These are phyloP conservation scores for Solanum hybrid DNA, from an alignment of 305 asterid genomes.

Conservation along the genomic window DNA sequence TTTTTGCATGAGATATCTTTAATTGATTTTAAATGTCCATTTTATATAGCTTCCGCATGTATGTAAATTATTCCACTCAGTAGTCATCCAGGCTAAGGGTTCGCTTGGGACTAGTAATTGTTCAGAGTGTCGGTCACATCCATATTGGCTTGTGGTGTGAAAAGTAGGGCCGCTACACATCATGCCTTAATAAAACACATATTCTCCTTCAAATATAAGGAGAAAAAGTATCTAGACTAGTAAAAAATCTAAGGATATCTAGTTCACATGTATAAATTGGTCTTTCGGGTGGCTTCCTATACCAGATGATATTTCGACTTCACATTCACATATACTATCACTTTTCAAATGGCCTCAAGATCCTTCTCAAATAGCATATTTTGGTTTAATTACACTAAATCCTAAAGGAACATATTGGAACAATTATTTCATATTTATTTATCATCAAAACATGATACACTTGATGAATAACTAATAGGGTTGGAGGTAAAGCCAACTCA, in stretches of 20 bases:
- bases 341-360: not conserved
- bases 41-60: not conserved
- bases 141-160: not conserved
- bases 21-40: not conserved
- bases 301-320: too few species aligned
- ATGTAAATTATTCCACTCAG: not conserved
- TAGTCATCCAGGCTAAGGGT: not conserved
- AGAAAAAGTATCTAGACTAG: not conserved
- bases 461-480: not conserved
- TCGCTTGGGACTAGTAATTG: not conserved
- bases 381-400: not conserved
- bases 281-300: not conserved
- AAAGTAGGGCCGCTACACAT: not conserved
- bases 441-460: not conserved
- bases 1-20: not conserved
- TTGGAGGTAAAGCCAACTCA: not conserved
- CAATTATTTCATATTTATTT: too few species aligned
- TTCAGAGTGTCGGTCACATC: not conserved
- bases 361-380: not conserved
- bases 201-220: not conserved
- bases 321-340: not conserved
- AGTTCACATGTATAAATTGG: not conserved
- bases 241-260: not conserved
- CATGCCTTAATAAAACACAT: not conserved
- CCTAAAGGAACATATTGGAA: not conserved